Conservation (phyloP, 202 grass and related monocot genomes). For the Miscanthus sacchariflorus region DNA sequence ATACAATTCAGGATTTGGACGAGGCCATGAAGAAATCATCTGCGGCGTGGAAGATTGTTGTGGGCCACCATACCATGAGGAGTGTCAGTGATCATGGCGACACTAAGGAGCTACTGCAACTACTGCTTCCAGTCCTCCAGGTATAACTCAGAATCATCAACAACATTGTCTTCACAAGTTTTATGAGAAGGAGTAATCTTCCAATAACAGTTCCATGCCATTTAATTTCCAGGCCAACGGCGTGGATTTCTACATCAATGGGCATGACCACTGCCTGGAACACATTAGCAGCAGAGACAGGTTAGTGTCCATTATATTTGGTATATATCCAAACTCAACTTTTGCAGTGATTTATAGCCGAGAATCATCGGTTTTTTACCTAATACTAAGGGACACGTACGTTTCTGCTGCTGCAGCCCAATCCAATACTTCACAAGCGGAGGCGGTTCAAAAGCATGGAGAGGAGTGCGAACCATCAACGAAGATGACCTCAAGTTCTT, state of each 20-base stretch:
- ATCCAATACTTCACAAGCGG: conserved; percentile 97
- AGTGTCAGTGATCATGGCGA: conserved; percentile 95
- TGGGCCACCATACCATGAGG: conserved; percentile 94
- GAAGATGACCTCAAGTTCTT: conserved; percentile 77
- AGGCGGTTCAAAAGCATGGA: conserved; percentile 95
- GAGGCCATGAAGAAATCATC: conserved; percentile 75
- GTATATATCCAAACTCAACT: neutral
- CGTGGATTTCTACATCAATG: conserved; percentile 83
- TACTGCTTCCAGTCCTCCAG: conserved; percentile 86
- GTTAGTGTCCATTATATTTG: conserved; percentile 36
- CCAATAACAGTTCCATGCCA: neutral
- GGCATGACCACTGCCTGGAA: conserved; percentile 94
- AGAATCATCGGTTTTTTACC: neutral
- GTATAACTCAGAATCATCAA: conserved; percentile 28
- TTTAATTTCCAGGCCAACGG: conserved; percentile 52
- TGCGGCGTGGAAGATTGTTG: conserved; percentile 87
- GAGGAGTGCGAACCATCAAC: conserved; percentile 59
- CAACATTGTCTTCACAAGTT: neutral
- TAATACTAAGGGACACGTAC: neutral
- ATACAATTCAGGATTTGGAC: conserved; percentile 69
- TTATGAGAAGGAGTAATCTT: neutral
- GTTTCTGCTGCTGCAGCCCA: conserved; percentile 50
- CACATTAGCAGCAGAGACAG: conserved; percentile 98
- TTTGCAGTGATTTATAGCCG: neutral
- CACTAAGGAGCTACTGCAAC: conserved; percentile 76